Percentiles rank a stretch among this genome's conserved stretches.
Evolutionary conservation across 202 grass and related monocot species (phyloP).

Genomic region (Eragrostis tef): DNA sequence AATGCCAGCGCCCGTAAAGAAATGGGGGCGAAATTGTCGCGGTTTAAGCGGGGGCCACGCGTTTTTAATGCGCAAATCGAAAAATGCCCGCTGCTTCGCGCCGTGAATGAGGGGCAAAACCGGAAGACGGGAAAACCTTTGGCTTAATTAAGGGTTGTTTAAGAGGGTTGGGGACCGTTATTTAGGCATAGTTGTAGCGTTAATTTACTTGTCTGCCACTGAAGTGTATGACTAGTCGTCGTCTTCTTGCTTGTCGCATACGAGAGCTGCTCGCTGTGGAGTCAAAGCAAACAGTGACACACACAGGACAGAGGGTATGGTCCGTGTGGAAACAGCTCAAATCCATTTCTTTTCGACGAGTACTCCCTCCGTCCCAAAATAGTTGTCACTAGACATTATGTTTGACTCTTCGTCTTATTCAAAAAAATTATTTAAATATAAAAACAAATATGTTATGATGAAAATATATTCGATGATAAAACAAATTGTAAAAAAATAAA

Average conservation of each 20-base stretch:
- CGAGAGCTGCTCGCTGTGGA: not conserved
- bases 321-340: conserved; percentile 16
- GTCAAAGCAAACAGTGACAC: conserved; percentile 21
- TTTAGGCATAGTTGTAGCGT: not conserved
- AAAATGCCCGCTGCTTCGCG: conserved; percentile 50
- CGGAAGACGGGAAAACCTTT: not conserved
- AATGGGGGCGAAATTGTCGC: conserved; percentile 53
- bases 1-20: conserved; percentile 30
- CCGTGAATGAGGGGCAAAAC: conserved; percentile 32
- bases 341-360: not conserved
- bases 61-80: conserved; percentile 52
- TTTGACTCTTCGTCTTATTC: too few species aligned
- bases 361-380: too few species aligned
- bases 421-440: too few species aligned
- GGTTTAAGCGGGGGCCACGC: conserved; percentile 37
- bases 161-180: too few species aligned
- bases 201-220: conserved; percentile 27
- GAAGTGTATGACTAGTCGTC: not conserved
- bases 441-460: too few species aligned
- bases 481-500: too few species aligned
- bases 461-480: too few species aligned
- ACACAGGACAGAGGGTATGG: not conserved
- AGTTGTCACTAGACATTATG: too few species aligned
- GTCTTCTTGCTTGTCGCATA: conserved; percentile 18
- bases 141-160: not conserved